phyloP scores from a whole-genome alignment of 148 eudicot genomes.

The Chenopodium quinoa region DNA sequence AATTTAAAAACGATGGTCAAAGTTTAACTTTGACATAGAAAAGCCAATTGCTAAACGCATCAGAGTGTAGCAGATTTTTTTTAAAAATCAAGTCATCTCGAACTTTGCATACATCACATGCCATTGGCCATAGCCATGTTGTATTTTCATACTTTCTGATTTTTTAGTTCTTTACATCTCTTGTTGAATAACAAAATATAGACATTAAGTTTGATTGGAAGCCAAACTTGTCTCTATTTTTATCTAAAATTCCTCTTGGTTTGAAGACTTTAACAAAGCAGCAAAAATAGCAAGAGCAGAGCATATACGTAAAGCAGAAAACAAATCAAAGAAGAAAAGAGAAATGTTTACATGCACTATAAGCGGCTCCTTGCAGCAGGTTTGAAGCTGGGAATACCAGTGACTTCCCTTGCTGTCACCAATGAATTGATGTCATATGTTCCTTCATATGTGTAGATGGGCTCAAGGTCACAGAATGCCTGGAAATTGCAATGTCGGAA shows the following conservation, averaged over 20 bases:
- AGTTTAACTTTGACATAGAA: too few species aligned
- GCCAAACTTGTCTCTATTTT: background rate
- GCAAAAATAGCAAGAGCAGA: background rate
- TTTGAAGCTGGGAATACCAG: slow-evolving; percentile 86
- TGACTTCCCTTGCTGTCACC: slow-evolving; percentile 78
- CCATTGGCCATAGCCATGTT: background rate
- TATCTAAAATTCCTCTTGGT: background rate
- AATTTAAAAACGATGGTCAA: too few species aligned
- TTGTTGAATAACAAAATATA: background rate
- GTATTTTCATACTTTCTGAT: background rate
- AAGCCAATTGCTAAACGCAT: too few species aligned
- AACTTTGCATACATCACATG: background rate
- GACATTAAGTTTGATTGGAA: background rate
- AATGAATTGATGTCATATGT: slow-evolving; percentile 91
- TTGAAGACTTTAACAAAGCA: background rate
- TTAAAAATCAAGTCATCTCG: background rate
- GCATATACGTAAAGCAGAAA: slow-evolving; percentile 7
- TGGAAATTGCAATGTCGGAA: slow-evolving; percentile 24
- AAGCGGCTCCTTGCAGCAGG: slow-evolving; percentile 70
- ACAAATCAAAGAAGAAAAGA: background rate
- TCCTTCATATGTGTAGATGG: slow-evolving; percentile 90
- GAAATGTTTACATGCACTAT: slow-evolving; percentile 26
- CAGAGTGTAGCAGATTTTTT: background rate
- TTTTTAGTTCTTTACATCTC: background rate
- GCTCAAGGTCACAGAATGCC: slow-evolving; percentile 94